Conservation (phyloP, 345 rosid genomes). For the Punica granatum region DNA sequence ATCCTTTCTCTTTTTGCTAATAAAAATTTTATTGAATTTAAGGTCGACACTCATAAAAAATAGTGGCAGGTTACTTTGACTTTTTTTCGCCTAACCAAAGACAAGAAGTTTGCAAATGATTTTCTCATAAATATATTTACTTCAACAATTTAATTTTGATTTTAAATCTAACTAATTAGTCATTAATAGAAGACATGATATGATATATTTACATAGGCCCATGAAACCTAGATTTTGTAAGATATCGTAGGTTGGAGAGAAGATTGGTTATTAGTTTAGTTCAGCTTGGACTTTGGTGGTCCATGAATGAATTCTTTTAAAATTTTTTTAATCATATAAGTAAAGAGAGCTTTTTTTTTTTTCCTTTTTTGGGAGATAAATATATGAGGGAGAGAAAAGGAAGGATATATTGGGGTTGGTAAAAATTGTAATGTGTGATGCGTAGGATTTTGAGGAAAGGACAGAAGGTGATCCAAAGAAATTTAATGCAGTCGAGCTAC, state of each 20-base stretch:
- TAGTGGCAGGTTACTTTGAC: too few relatives aligned
- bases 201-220: not conserved
- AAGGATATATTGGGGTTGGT: slow-evolving; percentile 4
- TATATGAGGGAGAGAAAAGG: not conserved
- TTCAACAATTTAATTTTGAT: not conserved
- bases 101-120: not conserved
- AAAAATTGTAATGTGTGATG: not conserved
- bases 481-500: slow-evolving; percentile 9
- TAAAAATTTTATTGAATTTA: too few relatives aligned
- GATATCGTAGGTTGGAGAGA: not conserved
- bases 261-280: not conserved
- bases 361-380: too few relatives aligned
- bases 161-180: not conserved
- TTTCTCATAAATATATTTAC: not conserved
- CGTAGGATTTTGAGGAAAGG: not conserved
- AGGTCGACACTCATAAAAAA: too few relatives aligned
- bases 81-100: not conserved
- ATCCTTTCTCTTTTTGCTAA: too few relatives aligned
- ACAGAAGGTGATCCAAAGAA: slow-evolving; percentile 10
- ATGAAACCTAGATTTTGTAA: not conserved
- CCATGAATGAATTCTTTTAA: not conserved
- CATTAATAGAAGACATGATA: not conserved
- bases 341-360: too few relatives aligned
- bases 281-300: not conserved
- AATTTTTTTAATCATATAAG: not conserved